These are phyloP conservation scores for Thalassia testudinum DNA, from an alignment of 116 monocot species.

Conservation along the genomic window DNA sequence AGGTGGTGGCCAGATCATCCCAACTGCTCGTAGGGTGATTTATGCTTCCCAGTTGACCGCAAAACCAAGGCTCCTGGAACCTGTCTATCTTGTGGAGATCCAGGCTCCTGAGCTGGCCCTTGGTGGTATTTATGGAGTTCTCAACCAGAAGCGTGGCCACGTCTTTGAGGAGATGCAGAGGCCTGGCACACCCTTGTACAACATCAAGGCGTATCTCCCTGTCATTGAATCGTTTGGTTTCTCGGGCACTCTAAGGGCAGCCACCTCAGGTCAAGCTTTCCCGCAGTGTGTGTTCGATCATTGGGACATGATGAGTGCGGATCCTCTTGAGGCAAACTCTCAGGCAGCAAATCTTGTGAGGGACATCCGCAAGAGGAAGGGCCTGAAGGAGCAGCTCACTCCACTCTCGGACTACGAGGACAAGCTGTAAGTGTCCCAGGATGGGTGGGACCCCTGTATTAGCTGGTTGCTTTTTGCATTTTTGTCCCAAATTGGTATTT, in stretches of 20 bases:
- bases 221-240: conserved; percentile 26
- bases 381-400: conserved; percentile 35
- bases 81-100: conserved; percentile 31
- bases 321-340: conserved; percentile 17
- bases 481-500: too few species aligned
- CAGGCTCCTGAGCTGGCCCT: conserved; percentile 29
- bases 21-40: conserved; percentile 25
- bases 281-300: conserved; percentile 34
- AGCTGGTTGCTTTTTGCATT: too few species aligned
- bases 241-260: conserved; percentile 16
- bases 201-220: conserved; percentile 28
- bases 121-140: conserved; percentile 22
- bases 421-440: conserved; percentile 16
- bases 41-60: conserved; percentile 30
- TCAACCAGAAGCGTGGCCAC: conserved; percentile 22
- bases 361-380: conserved; percentile 52
- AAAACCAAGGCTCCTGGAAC: conserved; percentile 23
- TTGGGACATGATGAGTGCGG: conserved; percentile 28
- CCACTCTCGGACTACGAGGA: conserved; percentile 39
- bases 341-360: conserved; percentile 14
- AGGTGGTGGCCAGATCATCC: conserved; percentile 35
- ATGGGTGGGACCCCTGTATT: not conserved
- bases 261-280: conserved; percentile 37
- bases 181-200: conserved; percentile 23
- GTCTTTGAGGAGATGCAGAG: conserved; percentile 29